Evolutionary conservation across 805 yeast genomes (phyloP), one percentile per base, ranked within the genome.

Genomic region (Candida sphagnicola): DNA sequence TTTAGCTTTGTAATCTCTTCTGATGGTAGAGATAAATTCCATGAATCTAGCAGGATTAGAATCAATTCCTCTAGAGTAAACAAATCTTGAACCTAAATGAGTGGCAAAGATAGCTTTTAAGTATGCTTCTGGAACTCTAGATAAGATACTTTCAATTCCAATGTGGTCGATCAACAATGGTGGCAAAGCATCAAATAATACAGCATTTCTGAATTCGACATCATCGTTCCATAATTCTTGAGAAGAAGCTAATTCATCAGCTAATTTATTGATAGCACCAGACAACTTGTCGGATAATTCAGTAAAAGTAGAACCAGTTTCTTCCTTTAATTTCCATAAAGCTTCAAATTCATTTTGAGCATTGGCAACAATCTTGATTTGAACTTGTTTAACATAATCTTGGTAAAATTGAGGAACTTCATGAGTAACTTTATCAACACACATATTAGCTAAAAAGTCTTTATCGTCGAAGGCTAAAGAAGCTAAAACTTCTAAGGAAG

Each of bases 401-500:
- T 79, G 71, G 69, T 91, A 91, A 59, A 91, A 85, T 35, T 67
- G 70, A 8, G 96, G 95, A 42, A 74, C 72, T 28, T 59, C 60
- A 8, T 72, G 67, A n/a, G 72, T 62, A 11, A 48, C 48, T n/a
- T 72, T 71, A 45, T 78, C 78, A 35, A 80, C 74, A 59, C 93
- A 85, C 88, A 91, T 93, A 57, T 85, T 67, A 39, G 75, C 64
- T 53, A 82, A 75, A 70, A 91, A 93, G 25, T 80, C 85, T 37
- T 74, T 77, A 62, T 91, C 99, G 54, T 82, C 89, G 56, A 93
- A 83, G 2, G 96, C 83, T 44, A 91, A 77, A 2, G 99, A 91
- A 8, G 97, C 96, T 50, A 91, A 75, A 10, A 91, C 99, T 65
- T 91, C 99, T 51, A 87, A 72, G 2, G 97, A 90, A 2, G 97